These are phyloP conservation scores for Lasiosphaeria hispida DNA, from an alignment of 495 filamentous ascomycete genomes.

Conservation along the genomic window DNA sequence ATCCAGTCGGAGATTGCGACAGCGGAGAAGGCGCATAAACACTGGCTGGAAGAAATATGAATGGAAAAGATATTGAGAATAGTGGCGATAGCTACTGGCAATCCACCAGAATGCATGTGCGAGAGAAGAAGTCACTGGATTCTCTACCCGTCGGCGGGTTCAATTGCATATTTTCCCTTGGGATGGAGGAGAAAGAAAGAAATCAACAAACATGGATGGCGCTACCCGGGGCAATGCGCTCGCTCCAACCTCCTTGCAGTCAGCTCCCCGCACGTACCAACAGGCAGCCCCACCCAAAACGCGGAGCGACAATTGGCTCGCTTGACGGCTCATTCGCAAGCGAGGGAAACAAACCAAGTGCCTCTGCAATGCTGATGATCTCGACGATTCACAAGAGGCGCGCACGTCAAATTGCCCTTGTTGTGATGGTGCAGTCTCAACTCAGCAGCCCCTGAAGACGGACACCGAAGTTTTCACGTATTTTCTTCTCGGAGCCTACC, in stretches of 20 bases:
- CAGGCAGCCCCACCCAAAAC: constrained; percentile 7
- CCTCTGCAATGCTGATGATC: neutral
- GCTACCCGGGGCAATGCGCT: constrained; percentile 35
- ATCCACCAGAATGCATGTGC: constrained; percentile 15
- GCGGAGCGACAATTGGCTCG: constrained; percentile 24
- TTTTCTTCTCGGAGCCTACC: no score
- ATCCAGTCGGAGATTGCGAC: constrained; percentile 20
- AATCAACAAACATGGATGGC: constrained; percentile 35
- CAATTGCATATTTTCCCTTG: constrained; percentile 25
- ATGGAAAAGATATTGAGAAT: neutral
- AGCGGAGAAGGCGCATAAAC: constrained; percentile 1
- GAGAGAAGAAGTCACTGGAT: constrained; percentile 11
- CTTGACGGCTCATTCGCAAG: constrained; percentile 1
- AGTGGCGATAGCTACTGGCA: neutral
- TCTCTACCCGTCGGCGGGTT: constrained; percentile 20
- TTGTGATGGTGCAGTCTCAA: no score
- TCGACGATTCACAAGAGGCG: no score
- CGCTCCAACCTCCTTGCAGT: constrained; percentile 21
- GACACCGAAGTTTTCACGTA: no score
- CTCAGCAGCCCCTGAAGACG: no score
- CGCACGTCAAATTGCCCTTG: no score
- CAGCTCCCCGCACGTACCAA: constrained; percentile 28
- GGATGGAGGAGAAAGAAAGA: constrained; percentile 28
- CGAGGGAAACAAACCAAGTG: constrained; percentile 16
- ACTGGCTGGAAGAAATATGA: neutral